phyloP scores from a whole-genome alignment of 345 rosid species.

The Cardamine occulta region DNA sequence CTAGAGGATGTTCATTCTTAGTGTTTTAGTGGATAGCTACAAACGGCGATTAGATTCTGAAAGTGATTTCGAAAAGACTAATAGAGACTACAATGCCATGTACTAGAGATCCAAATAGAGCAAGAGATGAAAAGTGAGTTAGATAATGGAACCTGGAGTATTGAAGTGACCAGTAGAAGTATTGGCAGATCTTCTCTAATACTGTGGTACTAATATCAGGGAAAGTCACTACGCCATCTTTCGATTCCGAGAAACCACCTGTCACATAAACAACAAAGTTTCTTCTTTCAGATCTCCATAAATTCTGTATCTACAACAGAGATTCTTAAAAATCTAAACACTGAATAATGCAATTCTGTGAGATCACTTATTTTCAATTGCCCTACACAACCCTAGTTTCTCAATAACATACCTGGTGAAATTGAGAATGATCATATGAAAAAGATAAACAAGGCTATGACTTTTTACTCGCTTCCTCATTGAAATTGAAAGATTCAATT shows the following conservation, averaged over 20 bases:
- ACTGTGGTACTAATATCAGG: conserved; percentile 82
- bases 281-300: conserved; percentile 1
- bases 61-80: not conserved
- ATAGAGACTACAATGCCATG: not conserved
- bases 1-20: not conserved
- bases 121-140: not conserved
- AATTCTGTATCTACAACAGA: conserved; percentile 3
- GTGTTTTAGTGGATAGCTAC: not conserved
- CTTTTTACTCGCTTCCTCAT: not conserved
- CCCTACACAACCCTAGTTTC: not conserved
- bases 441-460: not conserved
- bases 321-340: not conserved
- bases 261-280: conserved; percentile 8
- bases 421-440: not conserved
- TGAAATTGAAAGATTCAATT: not conserved
- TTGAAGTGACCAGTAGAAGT: conserved; percentile 88
- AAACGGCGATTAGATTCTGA: not conserved
- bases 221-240: conserved; percentile 81
- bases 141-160: conserved; percentile 63
- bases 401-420: not conserved
- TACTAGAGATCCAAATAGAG: not conserved
- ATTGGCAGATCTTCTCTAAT: conserved; percentile 90
- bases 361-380: not conserved
- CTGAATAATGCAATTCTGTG: not conserved
- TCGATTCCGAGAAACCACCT: conserved; percentile 75